A percentile compares a stretch with the other conserved stretches of the same genome.
phyloP scores from a whole-genome alignment of 345 rosid genomes.

The Populus tremula region DNA sequence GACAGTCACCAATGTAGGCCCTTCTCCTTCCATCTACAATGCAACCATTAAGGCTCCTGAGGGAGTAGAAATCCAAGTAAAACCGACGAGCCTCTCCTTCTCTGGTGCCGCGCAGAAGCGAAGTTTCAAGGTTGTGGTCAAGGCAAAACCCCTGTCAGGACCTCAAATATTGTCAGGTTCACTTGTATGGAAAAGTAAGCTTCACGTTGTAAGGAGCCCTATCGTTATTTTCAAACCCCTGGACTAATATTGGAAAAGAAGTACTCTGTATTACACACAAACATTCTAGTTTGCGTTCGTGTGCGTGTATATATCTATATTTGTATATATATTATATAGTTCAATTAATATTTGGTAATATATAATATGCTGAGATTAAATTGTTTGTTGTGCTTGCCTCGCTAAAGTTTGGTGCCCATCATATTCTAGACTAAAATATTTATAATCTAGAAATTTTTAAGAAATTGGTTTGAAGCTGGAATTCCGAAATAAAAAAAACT shows the following conservation, averaged over 20 bases:
- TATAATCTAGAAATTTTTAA: not conserved
- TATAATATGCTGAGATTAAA: not conserved
- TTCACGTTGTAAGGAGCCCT: conserved; percentile 65
- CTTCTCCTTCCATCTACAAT: conserved; percentile 44
- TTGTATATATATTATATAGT: too few relatives aligned
- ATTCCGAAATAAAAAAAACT: too few relatives aligned
- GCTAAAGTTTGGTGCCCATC: not conserved
- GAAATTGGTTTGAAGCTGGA: too few relatives aligned
- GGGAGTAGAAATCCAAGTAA: conserved; percentile 59
- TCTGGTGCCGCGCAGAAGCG: conserved; percentile 40
- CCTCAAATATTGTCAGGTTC: conserved; percentile 55
- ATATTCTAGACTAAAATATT: not conserved
- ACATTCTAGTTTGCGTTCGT: not conserved
- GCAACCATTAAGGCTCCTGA: conserved; percentile 56
- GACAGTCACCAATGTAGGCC: conserved; percentile 78
- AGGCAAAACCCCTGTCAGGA: conserved; percentile 39
- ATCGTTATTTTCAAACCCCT: conserved; percentile 43
- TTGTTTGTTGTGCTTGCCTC: not conserved
- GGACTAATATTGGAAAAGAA: not conserved
- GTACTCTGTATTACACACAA: not conserved
- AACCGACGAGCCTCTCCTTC: conserved; percentile 57
- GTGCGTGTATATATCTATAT: not conserved
- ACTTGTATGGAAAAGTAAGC: conserved; percentile 62
- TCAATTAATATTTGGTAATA: not conserved
- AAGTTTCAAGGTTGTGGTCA: conserved; percentile 74